phyloP scores from a whole-genome alignment of 1,139 yeast species.

The Suhomyces yuchorum region DNA sequence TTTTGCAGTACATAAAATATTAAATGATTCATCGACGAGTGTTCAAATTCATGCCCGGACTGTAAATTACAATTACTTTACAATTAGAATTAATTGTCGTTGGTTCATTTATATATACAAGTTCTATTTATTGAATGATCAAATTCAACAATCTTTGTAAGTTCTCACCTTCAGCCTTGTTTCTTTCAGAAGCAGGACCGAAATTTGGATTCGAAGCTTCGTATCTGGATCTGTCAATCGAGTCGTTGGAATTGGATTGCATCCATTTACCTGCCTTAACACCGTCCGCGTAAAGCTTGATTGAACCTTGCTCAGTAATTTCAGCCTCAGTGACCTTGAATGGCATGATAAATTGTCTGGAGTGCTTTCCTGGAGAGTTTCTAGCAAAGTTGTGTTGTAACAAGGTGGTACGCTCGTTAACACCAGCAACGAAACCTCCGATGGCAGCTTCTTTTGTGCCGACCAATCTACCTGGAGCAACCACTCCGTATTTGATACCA shows the following conservation, averaged over 20 bases:
- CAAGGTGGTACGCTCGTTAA: conserved; percentile 39
- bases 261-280: conserved; percentile 47
- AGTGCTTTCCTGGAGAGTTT: conserved; percentile 46
- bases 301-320: conserved; percentile 38
- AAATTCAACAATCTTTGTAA: conserved; percentile 39
- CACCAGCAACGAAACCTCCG: conserved; percentile 70
- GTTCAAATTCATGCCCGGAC: no score
- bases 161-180: conserved; percentile 35
- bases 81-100: not conserved
- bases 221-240: conserved; percentile 26
- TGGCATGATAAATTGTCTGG: conserved; percentile 49
- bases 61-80: no score
- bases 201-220: conserved; percentile 37
- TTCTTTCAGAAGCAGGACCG: conserved; percentile 38
- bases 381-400: conserved; percentile 46
- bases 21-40: no score
- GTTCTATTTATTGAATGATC: conserved; percentile 20
- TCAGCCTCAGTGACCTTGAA: conserved; percentile 46
- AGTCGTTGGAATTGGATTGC: conserved; percentile 26
- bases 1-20: no score
- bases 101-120: not conserved
- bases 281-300: conserved; percentile 44
- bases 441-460: conserved; percentile 60
- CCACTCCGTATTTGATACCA: conserved; percentile 61
- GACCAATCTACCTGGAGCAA: conserved; percentile 73